phyloP scores from a whole-genome alignment of 116 monocot genomes.

The Posidonia oceanica region DNA sequence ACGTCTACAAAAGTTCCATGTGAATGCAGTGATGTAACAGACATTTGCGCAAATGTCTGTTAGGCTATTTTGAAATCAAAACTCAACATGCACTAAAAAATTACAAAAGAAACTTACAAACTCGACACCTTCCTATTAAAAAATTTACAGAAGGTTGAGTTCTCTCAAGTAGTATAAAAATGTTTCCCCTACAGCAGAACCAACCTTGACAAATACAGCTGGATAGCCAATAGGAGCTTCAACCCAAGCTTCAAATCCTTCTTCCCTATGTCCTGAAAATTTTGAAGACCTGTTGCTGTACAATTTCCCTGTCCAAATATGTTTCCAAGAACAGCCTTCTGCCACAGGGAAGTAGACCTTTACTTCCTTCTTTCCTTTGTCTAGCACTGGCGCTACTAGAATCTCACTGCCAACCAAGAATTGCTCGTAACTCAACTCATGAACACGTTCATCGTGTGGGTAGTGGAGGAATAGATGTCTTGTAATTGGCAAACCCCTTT shows the following conservation, averaged over 20 bases:
- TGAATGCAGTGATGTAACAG: no score
- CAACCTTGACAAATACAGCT: conserved; percentile 66
- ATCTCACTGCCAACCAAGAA: conserved; percentile 76
- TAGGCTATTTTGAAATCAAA: no score
- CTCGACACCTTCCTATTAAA: neutral
- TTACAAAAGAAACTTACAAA: no score
- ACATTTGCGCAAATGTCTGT: no score
- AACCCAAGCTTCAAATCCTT: conserved; percentile 47
- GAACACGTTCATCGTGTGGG: conserved; percentile 53
- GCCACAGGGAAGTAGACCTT: conserved; percentile 55
- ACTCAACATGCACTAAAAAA: no score
- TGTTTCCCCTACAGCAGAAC: conserved; percentile 38
- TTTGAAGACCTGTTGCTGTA: conserved; percentile 4
- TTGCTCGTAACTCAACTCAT: conserved; percentile 51
- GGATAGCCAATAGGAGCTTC: conserved; percentile 73
- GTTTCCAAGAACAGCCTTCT: conserved; percentile 43
- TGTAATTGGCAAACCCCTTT: conserved; percentile 57
- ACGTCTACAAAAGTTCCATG: no score
- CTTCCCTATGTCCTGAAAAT: neutral
- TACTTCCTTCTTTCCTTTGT: conserved; percentile 49
- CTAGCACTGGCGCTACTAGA: conserved; percentile 58
- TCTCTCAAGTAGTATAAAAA: conserved; percentile 54
- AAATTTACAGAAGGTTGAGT: conserved; percentile 23
- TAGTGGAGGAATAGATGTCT: conserved; percentile 83
- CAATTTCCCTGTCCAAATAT: conserved; percentile 58